These are phyloP conservation scores for Penicillium decumbens DNA, from an alignment of 2,329 filamentous ascomycete species.

Conservation along the genomic window DNA sequence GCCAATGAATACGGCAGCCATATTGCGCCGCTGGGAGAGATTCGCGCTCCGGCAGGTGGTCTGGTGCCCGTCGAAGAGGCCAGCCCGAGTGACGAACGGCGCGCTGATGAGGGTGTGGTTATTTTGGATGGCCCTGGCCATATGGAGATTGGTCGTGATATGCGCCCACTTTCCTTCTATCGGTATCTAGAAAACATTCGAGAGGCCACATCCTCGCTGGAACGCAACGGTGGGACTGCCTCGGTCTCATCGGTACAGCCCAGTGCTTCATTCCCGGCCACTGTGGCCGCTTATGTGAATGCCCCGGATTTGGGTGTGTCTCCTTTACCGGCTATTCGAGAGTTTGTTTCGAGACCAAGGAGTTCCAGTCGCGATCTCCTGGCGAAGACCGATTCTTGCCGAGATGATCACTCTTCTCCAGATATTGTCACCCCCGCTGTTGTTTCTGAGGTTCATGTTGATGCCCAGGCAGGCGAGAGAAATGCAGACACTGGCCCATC, in stretches of 20 bases:
- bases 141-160: conserved; percentile 31
- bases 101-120: conserved; percentile 34
- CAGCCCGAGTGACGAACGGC: conserved; percentile 35
- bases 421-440: conserved; percentile 36
- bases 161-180: conserved; percentile 35
- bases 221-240: conserved; percentile 7
- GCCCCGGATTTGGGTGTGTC: conserved; percentile 1
- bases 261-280: conserved; percentile 9
- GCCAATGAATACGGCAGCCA: conserved; percentile 61
- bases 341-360: conserved; percentile 27
- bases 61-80: conserved; percentile 44
- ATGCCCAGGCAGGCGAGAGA: conserved; percentile 30
- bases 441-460: conserved; percentile 38
- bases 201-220: conserved; percentile 21
- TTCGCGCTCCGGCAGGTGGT: conserved; percentile 38
- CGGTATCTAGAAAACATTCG: conserved; percentile 36
- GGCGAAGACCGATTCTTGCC: conserved; percentile 13
- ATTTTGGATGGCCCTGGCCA: conserved; percentile 39
- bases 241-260: conserved; percentile 14
- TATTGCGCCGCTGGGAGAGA: conserved; percentile 58
- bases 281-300: not conserved
- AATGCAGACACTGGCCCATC: not conserved
- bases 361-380: conserved; percentile 31
- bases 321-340: conserved; percentile 21
- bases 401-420: conserved; percentile 12